These are phyloP conservation scores for Phoenix dactylifera DNA, from an alignment of 176 grass and related monocot genomes.

Conservation along the genomic window DNA sequence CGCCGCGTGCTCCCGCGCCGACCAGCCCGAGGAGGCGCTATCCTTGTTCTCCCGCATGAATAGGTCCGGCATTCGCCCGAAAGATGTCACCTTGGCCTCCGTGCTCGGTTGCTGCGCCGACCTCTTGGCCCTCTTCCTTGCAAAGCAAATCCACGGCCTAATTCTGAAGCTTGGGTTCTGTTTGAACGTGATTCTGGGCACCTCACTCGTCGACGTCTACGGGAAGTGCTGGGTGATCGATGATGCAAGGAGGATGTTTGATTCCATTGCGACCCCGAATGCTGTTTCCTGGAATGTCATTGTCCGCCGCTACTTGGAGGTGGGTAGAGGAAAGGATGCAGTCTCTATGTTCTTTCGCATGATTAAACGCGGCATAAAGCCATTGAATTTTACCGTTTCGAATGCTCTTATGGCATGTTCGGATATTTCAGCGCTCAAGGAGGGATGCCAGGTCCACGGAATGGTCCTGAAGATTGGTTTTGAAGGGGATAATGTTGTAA, in stretches of 20 bases:
- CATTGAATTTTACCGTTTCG: conserved; percentile 67
- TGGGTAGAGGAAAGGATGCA: conserved; percentile 43
- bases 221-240: conserved; percentile 51
- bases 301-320: conserved; percentile 62
- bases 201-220: conserved; percentile 57
- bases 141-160: conserved; percentile 55
- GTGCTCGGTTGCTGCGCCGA: conserved; percentile 56
- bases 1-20: conserved; percentile 28
- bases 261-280: conserved; percentile 50
- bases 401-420: conserved; percentile 67
- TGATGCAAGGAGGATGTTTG: conserved; percentile 57
- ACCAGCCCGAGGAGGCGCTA: conserved; percentile 16
- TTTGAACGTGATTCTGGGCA: conserved; percentile 60
- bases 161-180: conserved; percentile 50
- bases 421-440: conserved; percentile 35
- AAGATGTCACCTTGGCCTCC: conserved; percentile 59
- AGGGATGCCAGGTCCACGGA: conserved; percentile 56
- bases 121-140: conserved; percentile 30
- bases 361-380: conserved; percentile 40
- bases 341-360: conserved; percentile 70
- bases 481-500: conserved; percentile 33
- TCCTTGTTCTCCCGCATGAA: conserved; percentile 47
- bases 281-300: conserved; percentile 84
- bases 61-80: conserved; percentile 36
- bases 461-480: conserved; percentile 43